Base-by-base conservation (phyloP, 305 asterid genomes). In the Andrographis paniculata region DNA sequence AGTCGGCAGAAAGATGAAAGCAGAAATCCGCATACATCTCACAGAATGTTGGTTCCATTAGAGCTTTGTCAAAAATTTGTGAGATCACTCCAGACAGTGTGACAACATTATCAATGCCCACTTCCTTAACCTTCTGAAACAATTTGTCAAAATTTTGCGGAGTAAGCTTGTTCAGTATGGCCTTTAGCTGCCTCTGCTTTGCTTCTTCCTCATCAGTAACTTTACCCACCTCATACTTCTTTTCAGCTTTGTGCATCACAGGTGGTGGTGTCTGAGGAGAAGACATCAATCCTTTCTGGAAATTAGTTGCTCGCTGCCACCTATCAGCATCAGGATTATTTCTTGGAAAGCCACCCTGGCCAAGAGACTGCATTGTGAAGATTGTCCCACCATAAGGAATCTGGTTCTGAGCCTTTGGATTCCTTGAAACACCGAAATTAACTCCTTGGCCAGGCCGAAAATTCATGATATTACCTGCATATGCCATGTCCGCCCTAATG, bases 11-110 rank as follows among this genome's bases (percentile, higher is more conserved):
- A 20, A 86, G 88, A 60, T 71, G 81, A 69, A 35, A 66, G 65
- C 94, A 86, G 66, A 86, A 86, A 57, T 72, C 45, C 35, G 94
- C 94, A 45, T 86, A 86, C 95, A 82, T 86, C 71, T 85, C 95
- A 47, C 94, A 82, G 71, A 85, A 85, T 45, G 94, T 82, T 19
- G 95, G 95, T 58, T 86, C 95, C 86, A 73, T 82, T 53, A 86
- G 65, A 59, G 95, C 92, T 69, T 79, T 79, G 61, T 86, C 92
- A 55, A 86, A 86, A 58, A 86, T 86, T 77, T 86, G 95, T 1
- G 94, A 65, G 43, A 82, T 86, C 23, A 86, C 86, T 38, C 95
- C 88, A 20, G 83, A 56, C 17, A 86, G 72, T 17, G 95, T 79
- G 49, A 40, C 62, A 20, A 61, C 79, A 55, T 76, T 86, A 55